phyloP scores from a whole-genome alignment of 371 early-diverging fungal genomes.

The Syncephalastrum contaminatum region DNA sequence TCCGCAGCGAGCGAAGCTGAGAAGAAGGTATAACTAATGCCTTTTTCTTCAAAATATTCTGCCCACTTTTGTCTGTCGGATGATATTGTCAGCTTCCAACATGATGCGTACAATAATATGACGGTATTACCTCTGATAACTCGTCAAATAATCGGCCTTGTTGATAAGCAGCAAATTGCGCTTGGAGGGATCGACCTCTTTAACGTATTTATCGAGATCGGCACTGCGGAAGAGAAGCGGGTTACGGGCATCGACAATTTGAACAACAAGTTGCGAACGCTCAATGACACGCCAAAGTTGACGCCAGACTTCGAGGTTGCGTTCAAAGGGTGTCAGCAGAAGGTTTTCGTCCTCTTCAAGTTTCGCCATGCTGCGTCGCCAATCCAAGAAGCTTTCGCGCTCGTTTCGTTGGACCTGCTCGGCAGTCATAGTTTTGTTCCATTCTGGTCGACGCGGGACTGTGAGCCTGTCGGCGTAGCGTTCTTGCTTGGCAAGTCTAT shows the following conservation, averaged over 20 bases:
- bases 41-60: constrained; percentile 79
- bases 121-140: constrained; percentile 34
- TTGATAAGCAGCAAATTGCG: constrained; percentile 90
- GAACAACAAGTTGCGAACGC: constrained; percentile 94
- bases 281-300: constrained; percentile 99
- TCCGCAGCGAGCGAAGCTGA: constrained; percentile 74
- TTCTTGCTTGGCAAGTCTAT: constrained; percentile 72
- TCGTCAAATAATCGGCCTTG: constrained; percentile 97
- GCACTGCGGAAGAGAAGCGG: constrained; percentile 92
- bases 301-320: constrained; percentile 99
- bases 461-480: constrained; percentile 71
- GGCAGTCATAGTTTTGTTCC: constrained; percentile 86
- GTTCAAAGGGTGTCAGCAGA: constrained; percentile 96
- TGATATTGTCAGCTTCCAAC: neutral
- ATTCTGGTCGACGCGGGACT: constrained; percentile 87
- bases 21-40: constrained; percentile 88
- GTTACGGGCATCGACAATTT: constrained; percentile 99
- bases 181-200: constrained; percentile 84
- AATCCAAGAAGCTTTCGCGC: constrained; percentile 84
- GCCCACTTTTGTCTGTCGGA: constrained; percentile 74
- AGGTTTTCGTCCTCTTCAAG: constrained; percentile 90
- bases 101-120: neutral
- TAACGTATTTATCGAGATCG: constrained; percentile 92
- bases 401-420: constrained; percentile 82
- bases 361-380: constrained; percentile 89